A percentile compares a stretch with the other conserved stretches of the same genome.
Evolutionary conservation across 202 grass and related monocot species (phyloP).

Genomic region (Cymbopogon flexuosus): DNA sequence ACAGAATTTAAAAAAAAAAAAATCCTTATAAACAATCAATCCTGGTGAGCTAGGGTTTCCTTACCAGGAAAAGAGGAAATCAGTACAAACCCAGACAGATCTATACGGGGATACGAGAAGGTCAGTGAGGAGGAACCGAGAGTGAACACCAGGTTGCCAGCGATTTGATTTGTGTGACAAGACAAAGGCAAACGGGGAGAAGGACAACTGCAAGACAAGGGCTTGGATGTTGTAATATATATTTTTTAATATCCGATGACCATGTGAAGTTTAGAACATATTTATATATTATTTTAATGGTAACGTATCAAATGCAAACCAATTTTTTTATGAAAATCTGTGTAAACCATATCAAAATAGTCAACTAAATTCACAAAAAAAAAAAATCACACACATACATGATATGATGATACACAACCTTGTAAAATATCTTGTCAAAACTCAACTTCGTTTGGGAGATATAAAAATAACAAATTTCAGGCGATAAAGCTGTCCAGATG

Average conservation of each 20-base stretch:
- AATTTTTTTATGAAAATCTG: too few species aligned
- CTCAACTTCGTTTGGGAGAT: too few species aligned
- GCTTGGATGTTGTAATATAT: background rate
- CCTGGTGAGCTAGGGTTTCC: background rate
- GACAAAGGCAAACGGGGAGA: background rate
- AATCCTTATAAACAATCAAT: background rate
- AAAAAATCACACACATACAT: too few species aligned
- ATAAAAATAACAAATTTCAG: too few species aligned
- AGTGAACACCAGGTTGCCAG: background rate
- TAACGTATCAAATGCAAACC: too few species aligned
- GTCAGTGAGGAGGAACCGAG: background rate
- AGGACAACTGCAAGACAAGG: background rate
- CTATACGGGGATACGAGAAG: background rate
- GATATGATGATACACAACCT: too few species aligned
- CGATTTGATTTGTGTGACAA: background rate
- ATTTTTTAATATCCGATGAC: background rate
- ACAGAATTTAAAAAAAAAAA: background rate
- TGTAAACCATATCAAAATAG: too few species aligned
- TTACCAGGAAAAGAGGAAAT: background rate
- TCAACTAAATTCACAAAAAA: too few species aligned
- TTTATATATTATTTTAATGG: background rate
- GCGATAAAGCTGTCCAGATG: too few species aligned
- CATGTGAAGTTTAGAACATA: background rate
- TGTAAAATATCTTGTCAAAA: too few species aligned
- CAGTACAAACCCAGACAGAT: background rate